These are phyloP conservation scores for Tuctoria greenei DNA, from an alignment of 176 grass and related monocot genomes.

Conservation along the genomic window DNA sequence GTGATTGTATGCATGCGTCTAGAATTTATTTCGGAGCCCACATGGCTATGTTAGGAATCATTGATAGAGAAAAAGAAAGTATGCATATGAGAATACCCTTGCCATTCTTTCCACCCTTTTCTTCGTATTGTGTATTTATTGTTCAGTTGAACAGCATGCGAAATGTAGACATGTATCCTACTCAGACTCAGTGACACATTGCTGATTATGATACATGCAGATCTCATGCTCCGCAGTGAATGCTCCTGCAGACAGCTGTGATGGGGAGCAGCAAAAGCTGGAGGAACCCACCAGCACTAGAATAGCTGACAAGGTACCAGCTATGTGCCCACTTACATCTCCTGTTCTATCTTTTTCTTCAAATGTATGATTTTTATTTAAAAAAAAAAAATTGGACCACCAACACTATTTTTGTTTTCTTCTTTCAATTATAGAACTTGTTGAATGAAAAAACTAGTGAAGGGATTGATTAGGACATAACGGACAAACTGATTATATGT, in stretches of 20 bases:
- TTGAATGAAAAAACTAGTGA: constrained; percentile 7
- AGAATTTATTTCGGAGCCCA: constrained; percentile 1
- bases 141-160: not conserved
- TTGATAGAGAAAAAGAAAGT: constrained; percentile 23
- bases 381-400: constrained; percentile 11
- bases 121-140: not conserved
- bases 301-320: constrained; percentile 75
- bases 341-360: constrained; percentile 13
- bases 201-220: constrained; percentile 46
- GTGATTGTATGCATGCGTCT: not conserved
- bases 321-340: constrained; percentile 34
- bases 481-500: constrained; percentile 31
- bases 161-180: constrained; percentile 20
- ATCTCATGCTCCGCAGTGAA: constrained; percentile 71
- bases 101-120: not conserved
- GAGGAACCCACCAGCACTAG: constrained; percentile 57
- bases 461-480: constrained; percentile 14
- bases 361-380: not conserved
- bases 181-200: constrained; percentile 10
- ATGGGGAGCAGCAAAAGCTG: constrained; percentile 67
- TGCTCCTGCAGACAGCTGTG: constrained; percentile 48
- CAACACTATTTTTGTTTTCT: constrained; percentile 11
- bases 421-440: constrained; percentile 5
- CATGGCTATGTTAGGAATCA: constrained; percentile 8
- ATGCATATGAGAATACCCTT: not conserved